Evolutionary conservation across 164 flowering plant genomes (phyloP), one percentile per base, ranked within the genome.

Genomic region (Buxus sempervirens): DNA sequence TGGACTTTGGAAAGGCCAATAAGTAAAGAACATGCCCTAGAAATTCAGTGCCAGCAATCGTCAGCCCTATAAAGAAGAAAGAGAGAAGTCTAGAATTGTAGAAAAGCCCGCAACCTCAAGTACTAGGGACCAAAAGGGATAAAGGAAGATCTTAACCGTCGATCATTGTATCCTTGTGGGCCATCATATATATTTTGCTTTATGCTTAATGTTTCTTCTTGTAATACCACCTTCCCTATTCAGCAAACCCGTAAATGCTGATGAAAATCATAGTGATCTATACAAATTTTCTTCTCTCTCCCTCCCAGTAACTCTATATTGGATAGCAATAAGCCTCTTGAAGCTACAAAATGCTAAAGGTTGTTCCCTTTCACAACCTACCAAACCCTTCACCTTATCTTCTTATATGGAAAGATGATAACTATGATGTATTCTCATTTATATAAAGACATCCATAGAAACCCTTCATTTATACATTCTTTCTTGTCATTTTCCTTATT

Each of bases 11-110:
- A 12, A n/a, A n/a, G n/a, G n/a, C n/a, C n/a, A n/a, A n/a, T n/a
- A 2, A 45, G 57, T 16, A 53, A 64, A 53, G 57, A 55, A 45
- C 49, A 67, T 60, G 25, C 70, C 45, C 70, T 68, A 67, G 66
- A 60, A 67, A 64, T 60, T 71, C 72, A 71, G 68, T 75, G 67
- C 63, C 49, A 71, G 68, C 38, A 63, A 64, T 71, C 62, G 66
- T 65, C 65, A 64, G 13, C 59, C 27, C 56, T 48, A 19, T 12
- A 36, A 16, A 60, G 60, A 58, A 32, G 24, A 27, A 67, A 57
- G 38, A 63, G 48, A 64, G 53, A n/a, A 61, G 25, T 59, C 24
- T 64, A 60, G 62, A 62, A 23, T 48, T 25, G 10, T 58, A 63
- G 54, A 51, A 64, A 67, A 64, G 70, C 70, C 68, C 54, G 72